These are phyloP conservation scores for Globisporangium irregulare DNA, from an alignment of 352 stramenopile genomes.

Conservation along the genomic window DNA sequence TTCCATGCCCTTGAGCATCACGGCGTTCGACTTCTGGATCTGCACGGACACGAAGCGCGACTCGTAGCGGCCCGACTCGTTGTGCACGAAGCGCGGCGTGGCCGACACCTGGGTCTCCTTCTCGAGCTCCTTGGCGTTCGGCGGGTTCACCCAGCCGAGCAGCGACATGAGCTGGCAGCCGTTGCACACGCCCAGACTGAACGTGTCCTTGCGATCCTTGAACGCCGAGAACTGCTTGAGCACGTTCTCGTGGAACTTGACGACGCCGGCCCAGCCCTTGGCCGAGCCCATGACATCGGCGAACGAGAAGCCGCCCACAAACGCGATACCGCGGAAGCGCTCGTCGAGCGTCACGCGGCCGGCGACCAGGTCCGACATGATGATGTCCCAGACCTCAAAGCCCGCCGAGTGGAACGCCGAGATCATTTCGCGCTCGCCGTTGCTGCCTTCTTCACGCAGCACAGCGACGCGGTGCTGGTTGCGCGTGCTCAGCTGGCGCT, in stretches of 20 bases:
- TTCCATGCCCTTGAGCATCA: constrained; percentile 99
- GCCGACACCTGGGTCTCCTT: constrained; percentile 49
- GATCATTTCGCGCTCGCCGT: constrained; percentile 99
- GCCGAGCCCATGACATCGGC: constrained; percentile 98
- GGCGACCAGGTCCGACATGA: constrained; percentile 94
- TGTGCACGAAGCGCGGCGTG: constrained; percentile 96
- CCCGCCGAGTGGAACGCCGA: constrained; percentile 96
- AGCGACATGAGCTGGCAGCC: constrained; percentile 99
- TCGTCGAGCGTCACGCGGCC: constrained; percentile 91
- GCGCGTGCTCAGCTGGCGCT: constrained; percentile 75
- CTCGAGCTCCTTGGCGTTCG: constrained; percentile 52
- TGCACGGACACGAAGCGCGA: constrained; percentile 96
- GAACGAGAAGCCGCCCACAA: constrained; percentile 99
- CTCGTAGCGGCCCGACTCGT: constrained; percentile 95
- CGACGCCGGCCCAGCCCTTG: constrained; percentile 98
- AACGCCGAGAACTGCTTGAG: constrained; percentile 97
- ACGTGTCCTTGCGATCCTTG: constrained; percentile 94
- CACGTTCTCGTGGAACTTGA: constrained; percentile 96
- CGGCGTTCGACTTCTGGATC: constrained; percentile 92
- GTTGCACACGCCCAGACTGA: constrained; percentile 99
- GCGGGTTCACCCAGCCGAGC: constrained; percentile 94
- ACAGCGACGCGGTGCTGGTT: constrained; percentile 94
- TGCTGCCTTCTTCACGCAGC: constrained; percentile 97
- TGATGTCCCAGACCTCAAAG: constrained; percentile 98
- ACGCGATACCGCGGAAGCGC: constrained; percentile 96